Conservation (phyloP, 202 grass and related monocot genomes). For the Setaria viridis region DNA sequence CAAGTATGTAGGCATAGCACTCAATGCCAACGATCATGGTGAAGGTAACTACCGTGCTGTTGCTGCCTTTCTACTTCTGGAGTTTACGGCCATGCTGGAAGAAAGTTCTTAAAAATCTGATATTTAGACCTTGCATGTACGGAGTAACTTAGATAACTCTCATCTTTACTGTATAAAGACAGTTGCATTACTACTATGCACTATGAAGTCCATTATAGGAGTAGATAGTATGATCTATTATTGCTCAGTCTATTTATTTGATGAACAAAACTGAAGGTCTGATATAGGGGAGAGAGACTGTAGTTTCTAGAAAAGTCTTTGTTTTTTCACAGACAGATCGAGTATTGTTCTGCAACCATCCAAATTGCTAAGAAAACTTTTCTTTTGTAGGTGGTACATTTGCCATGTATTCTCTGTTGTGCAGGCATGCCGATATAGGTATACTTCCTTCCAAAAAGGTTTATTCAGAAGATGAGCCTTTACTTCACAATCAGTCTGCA, state of each 20-base stretch:
- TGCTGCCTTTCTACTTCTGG: slow-evolving; percentile 20
- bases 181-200: not conserved
- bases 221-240: slow-evolving; percentile 4
- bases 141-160: not conserved
- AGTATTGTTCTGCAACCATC: not conserved
- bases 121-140: not conserved
- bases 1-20: slow-evolving; percentile 72
- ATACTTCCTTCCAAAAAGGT: slow-evolving; percentile 63
- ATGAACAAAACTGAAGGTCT: slow-evolving; percentile 9
- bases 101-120: not conserved
- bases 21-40: slow-evolving; percentile 70
- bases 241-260: not conserved
- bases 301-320: not conserved
- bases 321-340: not conserved
- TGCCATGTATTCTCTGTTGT: slow-evolving; percentile 73
- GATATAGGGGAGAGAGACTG: not conserved
- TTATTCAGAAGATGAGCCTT: slow-evolving; percentile 51
- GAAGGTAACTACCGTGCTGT: slow-evolving; percentile 52
- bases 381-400: slow-evolving; percentile 70
- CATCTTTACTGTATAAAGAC: not conserved
- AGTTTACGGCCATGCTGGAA: not conserved
- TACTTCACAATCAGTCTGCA: slow-evolving; percentile 38
- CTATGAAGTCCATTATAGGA: not conserved
- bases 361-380: slow-evolving; percentile 7
- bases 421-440: slow-evolving; percentile 66